Conservation (phyloP, 306 rosid genomes). For the Rosa persica region DNA sequence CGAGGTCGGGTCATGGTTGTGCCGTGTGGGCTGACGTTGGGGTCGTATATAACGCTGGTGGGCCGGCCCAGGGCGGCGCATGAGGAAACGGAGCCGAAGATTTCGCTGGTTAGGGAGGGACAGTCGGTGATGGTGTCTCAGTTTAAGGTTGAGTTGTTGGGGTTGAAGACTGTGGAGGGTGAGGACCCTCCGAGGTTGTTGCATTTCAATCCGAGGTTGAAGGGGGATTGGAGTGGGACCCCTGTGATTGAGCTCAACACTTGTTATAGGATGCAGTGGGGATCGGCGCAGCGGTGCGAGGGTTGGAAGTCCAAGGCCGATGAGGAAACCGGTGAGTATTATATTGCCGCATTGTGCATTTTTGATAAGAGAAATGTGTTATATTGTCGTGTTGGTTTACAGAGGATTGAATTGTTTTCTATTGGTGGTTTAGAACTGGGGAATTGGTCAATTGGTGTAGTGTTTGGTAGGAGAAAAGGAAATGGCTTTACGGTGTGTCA, state of each 20-base stretch:
- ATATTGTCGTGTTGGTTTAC: not conserved
- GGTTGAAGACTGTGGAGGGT: conserved; percentile 77
- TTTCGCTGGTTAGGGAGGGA: conserved; percentile 35
- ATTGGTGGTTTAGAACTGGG: not conserved
- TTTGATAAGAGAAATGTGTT: not conserved
- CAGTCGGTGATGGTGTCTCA: conserved; percentile 55
- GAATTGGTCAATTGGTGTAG: not conserved
- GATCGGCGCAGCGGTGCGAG: conserved; percentile 72
- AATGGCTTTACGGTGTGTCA: not conserved
- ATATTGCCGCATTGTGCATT: not conserved
- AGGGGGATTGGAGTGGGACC: conserved; percentile 89
- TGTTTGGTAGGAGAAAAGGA: conserved; percentile 4
- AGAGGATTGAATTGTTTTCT: not conserved
- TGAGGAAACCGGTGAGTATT: conserved; percentile 66
- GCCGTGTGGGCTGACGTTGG: conserved; percentile 92
- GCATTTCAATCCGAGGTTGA: conserved; percentile 90
- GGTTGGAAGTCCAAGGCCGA: conserved; percentile 92
- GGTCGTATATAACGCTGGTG: conserved; percentile 76
- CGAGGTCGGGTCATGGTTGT: conserved; percentile 51
- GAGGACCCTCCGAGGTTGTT: conserved; percentile 90
- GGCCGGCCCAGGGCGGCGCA: conserved; percentile 59
- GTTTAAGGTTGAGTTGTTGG: conserved; percentile 82
- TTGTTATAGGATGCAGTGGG: conserved; percentile 98
- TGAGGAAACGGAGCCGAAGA: conserved; percentile 35
- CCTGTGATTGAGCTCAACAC: conserved; percentile 90